Evolutionary conservation across 192 early-diverging fungal species (phyloP), one percentile per base, ranked within the genome.

Genomic region (Phycomyces nitens): DNA sequence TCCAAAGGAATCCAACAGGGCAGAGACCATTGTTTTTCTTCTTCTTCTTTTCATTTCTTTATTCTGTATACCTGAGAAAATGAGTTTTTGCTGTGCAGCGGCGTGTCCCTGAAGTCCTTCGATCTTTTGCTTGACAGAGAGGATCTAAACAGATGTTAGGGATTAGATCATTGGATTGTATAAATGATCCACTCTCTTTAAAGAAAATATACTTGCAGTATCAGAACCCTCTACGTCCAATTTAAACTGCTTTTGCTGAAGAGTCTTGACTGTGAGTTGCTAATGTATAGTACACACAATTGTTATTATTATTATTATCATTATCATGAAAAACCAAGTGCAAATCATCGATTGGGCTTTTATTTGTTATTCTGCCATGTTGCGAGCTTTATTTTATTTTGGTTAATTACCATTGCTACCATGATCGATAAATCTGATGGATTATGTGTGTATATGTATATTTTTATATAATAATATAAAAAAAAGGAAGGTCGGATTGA

Each of bases 251-350:
- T 94, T 86, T 68, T 98, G 91, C 69, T 91, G 86, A 51, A 98
- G 83, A 23, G 92, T 98, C 75, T 98, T 98, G 69, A 98, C 65
- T 18, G 91, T 93, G 63, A 98, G 75, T 67, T 89, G 84, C 94
- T 76, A 62, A 59, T 15, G n/a, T 5, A 21, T n/a, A 69, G 34
- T 44, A 55, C 11, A 47, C 12, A 47, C 44, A n/a, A n/a, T n/a
- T n/a, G n/a, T n/a, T n/a, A n/a, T n/a, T n/a, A n/a, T n/a, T n/a
- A n/a, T n/a, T n/a, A n/a, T n/a, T n/a, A n/a, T n/a, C n/a, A n/a
- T n/a, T n/a, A n/a, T n/a, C n/a, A n/a, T n/a, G n/a, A n/a, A n/a
- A n/a, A n/a, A n/a, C n/a, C n/a, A n/a, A n/a, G n/a, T n/a, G n/a
- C n/a, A n/a, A n/a, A n/a, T n/a, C n/a, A n/a, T n/a, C n/a, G n/a